Conservation (phyloP, 495 filamentous ascomycete species). For the Penicillium simplicissimum region DNA sequence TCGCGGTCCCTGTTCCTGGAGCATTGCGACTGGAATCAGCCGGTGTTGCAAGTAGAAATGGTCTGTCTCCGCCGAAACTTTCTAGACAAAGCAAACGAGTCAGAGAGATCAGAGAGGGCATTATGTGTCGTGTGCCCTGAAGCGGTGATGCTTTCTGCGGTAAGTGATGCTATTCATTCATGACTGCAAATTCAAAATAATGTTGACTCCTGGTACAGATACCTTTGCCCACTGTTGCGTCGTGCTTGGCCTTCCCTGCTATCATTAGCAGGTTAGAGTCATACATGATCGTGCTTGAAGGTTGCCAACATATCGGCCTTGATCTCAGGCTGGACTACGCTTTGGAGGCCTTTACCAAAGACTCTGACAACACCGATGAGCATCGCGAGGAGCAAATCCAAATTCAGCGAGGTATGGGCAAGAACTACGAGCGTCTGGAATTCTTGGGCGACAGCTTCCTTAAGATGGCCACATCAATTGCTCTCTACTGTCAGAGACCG, state of each 20-base stretch:
- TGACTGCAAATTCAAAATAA: background rate
- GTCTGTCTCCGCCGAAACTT: conserved; percentile 78
- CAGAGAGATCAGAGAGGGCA: conserved; percentile 46
- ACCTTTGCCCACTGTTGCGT: conserved; percentile 61
- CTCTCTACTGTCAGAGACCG: conserved; percentile 73
- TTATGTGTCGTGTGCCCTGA: conserved; percentile 56
- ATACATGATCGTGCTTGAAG: conserved; percentile 77
- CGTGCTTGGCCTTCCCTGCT: conserved; percentile 73
- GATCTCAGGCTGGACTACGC: conserved; percentile 67
- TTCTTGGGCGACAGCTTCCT: conserved; percentile 93
- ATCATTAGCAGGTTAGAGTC: conserved; percentile 83
- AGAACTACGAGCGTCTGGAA: conserved; percentile 93
- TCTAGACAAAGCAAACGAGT: conserved; percentile 61
- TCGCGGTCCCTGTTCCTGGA: conserved; percentile 43
- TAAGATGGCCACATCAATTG: conserved; percentile 92
- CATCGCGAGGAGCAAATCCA: conserved; percentile 69
- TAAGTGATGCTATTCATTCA: conserved; percentile 43
- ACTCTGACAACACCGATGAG: conserved; percentile 87
- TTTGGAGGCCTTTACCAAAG: conserved; percentile 91
- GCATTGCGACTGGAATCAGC: conserved; percentile 61
- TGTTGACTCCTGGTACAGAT: conserved; percentile 47
- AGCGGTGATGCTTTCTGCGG: conserved; percentile 70
- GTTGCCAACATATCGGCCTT: conserved; percentile 59
- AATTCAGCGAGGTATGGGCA: conserved; percentile 86
- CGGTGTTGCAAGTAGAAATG: conserved; percentile 73